Percentiles rank a stretch among this genome's conserved stretches.
These are phyloP conservation scores for Phyllosticta ampelicida DNA, from an alignment of 2,329 filamentous ascomycete species.

Conservation along the genomic window DNA sequence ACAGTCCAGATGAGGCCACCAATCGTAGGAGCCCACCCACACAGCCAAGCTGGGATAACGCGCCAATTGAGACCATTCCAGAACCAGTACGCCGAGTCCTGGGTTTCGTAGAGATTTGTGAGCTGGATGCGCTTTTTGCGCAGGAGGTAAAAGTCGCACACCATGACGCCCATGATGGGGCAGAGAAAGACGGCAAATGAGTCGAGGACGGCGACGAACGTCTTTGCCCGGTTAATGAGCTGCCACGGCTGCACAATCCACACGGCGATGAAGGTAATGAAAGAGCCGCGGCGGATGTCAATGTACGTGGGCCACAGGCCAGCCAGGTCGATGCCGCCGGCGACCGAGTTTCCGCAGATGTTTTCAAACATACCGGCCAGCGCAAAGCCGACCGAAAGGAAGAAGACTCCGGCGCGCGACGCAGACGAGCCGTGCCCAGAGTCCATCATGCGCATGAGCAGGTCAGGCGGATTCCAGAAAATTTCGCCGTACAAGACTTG, in stretches of 20 bases:
- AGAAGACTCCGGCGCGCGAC: conserved; percentile 26
- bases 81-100: conserved; percentile 33
- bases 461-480: conserved; percentile 33
- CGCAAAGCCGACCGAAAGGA: conserved; percentile 25
- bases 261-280: conserved; percentile 25
- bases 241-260: conserved; percentile 30
- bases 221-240: conserved; percentile 26
- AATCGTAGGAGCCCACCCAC: conserved; percentile 35
- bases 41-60: conserved; percentile 33
- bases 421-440: conserved; percentile 31
- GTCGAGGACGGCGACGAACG: conserved; percentile 29
- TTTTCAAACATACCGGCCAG: conserved; percentile 33
- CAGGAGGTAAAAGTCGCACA: conserved; percentile 29
- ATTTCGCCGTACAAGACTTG: conserved; percentile 28
- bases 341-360: conserved; percentile 25
- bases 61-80: conserved; percentile 36
- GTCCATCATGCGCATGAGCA: conserved; percentile 37
- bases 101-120: conserved; percentile 26
- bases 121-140: conserved; percentile 25
- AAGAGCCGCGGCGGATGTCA: conserved; percentile 25
- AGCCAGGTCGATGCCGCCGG: conserved; percentile 27
- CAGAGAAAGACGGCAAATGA: conserved; percentile 34
- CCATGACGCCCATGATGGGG: conserved; percentile 29
- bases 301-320: conserved; percentile 25
- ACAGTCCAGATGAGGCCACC: conserved; percentile 31